Evolutionary conservation across 345 rosid species (phyloP), one percentile per base, ranked within the genome.

Genomic region (Boechera divaricarpa): DNA sequence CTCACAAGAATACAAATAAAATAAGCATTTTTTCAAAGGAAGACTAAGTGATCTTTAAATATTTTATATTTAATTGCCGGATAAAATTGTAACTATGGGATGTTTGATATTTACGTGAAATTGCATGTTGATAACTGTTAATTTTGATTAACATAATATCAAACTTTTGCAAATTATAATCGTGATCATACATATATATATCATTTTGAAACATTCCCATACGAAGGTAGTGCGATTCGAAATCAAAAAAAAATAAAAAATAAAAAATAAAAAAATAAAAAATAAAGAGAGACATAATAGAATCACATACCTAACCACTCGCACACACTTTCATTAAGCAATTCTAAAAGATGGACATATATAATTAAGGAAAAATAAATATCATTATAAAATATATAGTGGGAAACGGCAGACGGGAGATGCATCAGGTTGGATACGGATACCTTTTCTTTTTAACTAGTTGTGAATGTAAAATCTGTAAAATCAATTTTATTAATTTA

Each of bases 221-320:
- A n/a, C 12, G 33, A 57, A 53, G 67, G 61, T 56, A 70, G 61
- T 48, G 80, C 29, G 76, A 71, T 70, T 70, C 72, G 45, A 64
- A 56, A 36, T 7, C 21, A 18, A 18, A 18, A n/a, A n/a, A n/a
- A n/a, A n/a, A n/a, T n/a, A n/a, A n/a, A 18, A 18, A 18, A 21
- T 1, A 21, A 21, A 21, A 48, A 64, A 36, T 2, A 55, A 21
- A 63, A 28, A 42, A 44, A 49, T n/a, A 51, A 8, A 16, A 48
- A 12, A 39, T 39, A 10, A 41, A 9, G 2, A 78, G 21, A 47
- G 11, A 39, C 11, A 42, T 33, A 59, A 18, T 18, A 70, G 75
- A 70, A 77, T 77, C 80, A 32, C 57, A 73, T 78, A 52, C 82
- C 82, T 78, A 67, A 75, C 78, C 82, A 79, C 78, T 79, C 52